Conservation (phyloP, 192 early-diverging fungal species). For the Entophlyctis luteolus region DNA sequence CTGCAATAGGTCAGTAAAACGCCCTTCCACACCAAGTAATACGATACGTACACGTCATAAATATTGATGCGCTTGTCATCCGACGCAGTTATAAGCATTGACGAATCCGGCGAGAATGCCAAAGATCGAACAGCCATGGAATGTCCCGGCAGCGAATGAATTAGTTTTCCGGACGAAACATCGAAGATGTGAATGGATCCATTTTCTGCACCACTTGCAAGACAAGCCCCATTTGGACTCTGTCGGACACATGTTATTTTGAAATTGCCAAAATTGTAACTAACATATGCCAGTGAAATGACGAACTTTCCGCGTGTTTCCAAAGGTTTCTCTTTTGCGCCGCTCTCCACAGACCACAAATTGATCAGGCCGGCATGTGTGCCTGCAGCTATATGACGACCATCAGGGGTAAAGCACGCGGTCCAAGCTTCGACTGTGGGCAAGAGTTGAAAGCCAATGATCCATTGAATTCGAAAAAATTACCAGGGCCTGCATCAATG, state of each 20-base stretch:
- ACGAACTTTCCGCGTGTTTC: slow-evolving; percentile 72
- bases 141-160: slow-evolving; percentile 67
- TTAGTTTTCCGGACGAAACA: slow-evolving; percentile 62
- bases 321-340: slow-evolving; percentile 62
- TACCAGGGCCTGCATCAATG: slow-evolving; percentile 65
- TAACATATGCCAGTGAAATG: slow-evolving; percentile 75
- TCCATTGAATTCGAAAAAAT: slow-evolving; percentile 7
- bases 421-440: slow-evolving; percentile 71
- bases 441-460: background rate
- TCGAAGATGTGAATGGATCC: slow-evolving; percentile 69
- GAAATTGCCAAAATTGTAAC: slow-evolving; percentile 11
- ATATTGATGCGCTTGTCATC: slow-evolving; percentile 79
- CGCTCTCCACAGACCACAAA: slow-evolving; percentile 63
- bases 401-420: slow-evolving; percentile 68
- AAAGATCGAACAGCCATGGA: slow-evolving; percentile 72
- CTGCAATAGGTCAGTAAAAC: slow-evolving; percentile 23
- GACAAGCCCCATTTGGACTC: slow-evolving; percentile 71
- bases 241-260: slow-evolving; percentile 19
- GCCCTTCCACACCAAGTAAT: too few relatives aligned
- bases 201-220: slow-evolving; percentile 74
- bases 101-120: slow-evolving; percentile 68
- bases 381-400: slow-evolving; percentile 65
- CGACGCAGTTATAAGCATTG: slow-evolving; percentile 65
- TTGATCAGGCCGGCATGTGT: slow-evolving; percentile 71
- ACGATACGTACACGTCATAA: slow-evolving; percentile 65